Evolutionary conservation across 2,329 filamentous ascomycete species (phyloP), one percentile per base, ranked within the genome.

Genomic region (Fonsecaea pugnacius): DNA sequence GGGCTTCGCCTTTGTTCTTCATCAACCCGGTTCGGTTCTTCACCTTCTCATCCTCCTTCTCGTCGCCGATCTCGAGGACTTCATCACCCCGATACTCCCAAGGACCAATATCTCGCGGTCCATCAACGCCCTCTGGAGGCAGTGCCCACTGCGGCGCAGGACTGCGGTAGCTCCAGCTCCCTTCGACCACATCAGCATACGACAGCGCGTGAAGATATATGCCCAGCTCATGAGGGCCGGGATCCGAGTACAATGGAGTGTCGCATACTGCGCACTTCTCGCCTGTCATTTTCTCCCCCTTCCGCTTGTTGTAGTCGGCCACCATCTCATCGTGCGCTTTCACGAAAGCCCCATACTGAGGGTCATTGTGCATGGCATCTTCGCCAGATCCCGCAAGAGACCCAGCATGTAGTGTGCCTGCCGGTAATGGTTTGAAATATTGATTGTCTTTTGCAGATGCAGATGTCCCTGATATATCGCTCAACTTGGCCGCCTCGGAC

Each of bases 211-310:
- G 95, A 67, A 99, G 83, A 84, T 94, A 99, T 46, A 99, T 89
- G 0, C 91, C 91, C 53, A 99, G 83, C 80, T 99, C 95, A 72
- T 98, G 93, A 48, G 83, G 79, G 0, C 93, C 93, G 0, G 95
- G 95, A 74, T 99, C 95, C 16, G 91, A 96, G 77, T 98, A 99
- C 50, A 99, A 81, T 24, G 91, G 90, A 21, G 95, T 96, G 64
- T 89, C 85, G 76, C 95, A 99, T 36, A 92, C 77, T 5, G 89
- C 83, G 75, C 95, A 99, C 16, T 87, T 79, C 72, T 92, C 82
- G 12, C 95, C 95, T 1, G 93, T 96, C 84, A 98, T 90, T 75
- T 91, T 93, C 81, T 99, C 95, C 1, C 93, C 94, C 72, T 94
- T 93, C 72, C 89, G 87, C 78, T 93, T 92, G 74, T 96, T 87